These are phyloP conservation scores for Talaromyces liani DNA, from an alignment of 495 filamentous ascomycete species.

Conservation along the genomic window DNA sequence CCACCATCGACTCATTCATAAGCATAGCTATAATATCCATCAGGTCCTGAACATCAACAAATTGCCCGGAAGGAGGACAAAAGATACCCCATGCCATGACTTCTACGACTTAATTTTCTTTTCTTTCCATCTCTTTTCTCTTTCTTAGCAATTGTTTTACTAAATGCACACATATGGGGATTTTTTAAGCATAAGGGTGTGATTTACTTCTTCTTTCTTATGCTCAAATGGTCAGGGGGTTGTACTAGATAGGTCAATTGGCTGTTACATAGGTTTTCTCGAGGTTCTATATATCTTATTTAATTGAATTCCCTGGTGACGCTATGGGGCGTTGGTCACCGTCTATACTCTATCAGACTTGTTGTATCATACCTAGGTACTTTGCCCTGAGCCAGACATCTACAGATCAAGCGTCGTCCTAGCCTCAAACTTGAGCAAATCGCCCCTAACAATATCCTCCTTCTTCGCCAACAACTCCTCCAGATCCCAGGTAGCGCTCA, in stretches of 20 bases:
- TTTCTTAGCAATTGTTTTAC: not conserved
- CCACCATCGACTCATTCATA: conserved; percentile 2
- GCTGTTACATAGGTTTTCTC: too few species aligned
- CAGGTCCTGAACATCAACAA: not conserved
- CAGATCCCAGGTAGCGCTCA: conserved; percentile 39
- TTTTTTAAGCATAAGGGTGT: not conserved
- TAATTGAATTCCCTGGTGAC: not conserved
- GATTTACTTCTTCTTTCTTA: not conserved
- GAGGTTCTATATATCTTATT: not conserved
- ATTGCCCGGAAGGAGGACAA: not conserved
- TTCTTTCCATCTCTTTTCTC: not conserved
- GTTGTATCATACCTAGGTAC: too few species aligned
- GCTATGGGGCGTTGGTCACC: not conserved
- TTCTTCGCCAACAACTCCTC: conserved; percentile 35
- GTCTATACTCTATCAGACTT: not conserved
- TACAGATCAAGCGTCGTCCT: conserved; percentile 3
- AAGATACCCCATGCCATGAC: conserved; percentile 1
- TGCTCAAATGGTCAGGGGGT: not conserved
- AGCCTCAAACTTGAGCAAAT: conserved; percentile 30
- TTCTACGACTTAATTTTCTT: not conserved
- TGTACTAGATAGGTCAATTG: not conserved
- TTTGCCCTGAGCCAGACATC: not conserved
- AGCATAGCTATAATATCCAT: not conserved
- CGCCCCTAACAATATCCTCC: conserved; percentile 31
- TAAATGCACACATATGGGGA: not conserved